Conservation (phyloP, 495 filamentous ascomycete species). For the Talaromyces borbonicus region DNA sequence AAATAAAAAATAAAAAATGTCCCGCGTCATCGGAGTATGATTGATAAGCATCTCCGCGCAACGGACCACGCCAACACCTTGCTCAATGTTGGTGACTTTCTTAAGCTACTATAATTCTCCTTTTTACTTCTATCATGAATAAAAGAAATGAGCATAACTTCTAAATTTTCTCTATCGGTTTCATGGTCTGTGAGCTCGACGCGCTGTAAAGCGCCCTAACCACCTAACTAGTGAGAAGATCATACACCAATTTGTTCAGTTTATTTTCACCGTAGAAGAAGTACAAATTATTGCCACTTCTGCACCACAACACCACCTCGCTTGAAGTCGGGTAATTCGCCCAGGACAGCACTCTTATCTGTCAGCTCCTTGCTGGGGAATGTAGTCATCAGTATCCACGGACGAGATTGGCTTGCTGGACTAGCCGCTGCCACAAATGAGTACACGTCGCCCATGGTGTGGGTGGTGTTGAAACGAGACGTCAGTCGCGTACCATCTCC, state of each 20-base stretch:
- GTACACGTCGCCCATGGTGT: slow-evolving; percentile 89
- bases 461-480: slow-evolving; percentile 82
- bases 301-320: slow-evolving; percentile 76
- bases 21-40: slow-evolving; percentile 9
- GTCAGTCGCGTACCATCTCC: slow-evolving; percentile 80
- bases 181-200: too few relatives aligned
- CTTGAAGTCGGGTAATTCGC: slow-evolving; percentile 77
- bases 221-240: too few relatives aligned
- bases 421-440: slow-evolving; percentile 66
- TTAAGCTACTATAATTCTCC: too few relatives aligned
- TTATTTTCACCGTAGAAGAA: too few relatives aligned
- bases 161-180: too few relatives aligned
- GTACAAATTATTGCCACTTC: slow-evolving; percentile 71
- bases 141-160: too few relatives aligned
- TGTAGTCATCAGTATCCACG: slow-evolving; percentile 84
- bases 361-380: slow-evolving; percentile 91
- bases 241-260: too few relatives aligned
- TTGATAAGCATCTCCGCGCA: slow-evolving; percentile 7
- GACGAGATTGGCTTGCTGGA: slow-evolving; percentile 43
- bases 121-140: too few relatives aligned
- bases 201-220: too few relatives aligned
- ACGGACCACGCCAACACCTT: too few relatives aligned
- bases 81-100: too few relatives aligned
- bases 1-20: background rate
- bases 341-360: slow-evolving; percentile 57